Percentiles rank a stretch among this genome's conserved stretches.
phyloP scores from a whole-genome alignment of 2,329 filamentous ascomycete genomes.

The Coniochaeta hoffmannii region DNA sequence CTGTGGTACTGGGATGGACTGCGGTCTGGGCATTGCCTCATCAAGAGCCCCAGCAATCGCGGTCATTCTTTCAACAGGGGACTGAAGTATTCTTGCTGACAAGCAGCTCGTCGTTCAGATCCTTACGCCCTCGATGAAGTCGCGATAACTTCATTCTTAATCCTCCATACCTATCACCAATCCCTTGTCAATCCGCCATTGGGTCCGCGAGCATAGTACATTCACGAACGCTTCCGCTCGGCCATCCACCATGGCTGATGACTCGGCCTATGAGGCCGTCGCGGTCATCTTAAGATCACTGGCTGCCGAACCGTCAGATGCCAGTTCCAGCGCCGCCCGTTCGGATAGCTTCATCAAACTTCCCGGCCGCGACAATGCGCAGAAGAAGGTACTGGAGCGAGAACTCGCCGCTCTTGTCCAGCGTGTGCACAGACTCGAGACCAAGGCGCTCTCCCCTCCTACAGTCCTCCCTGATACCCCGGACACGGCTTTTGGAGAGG shows the following conservation, averaged over 20 bases:
- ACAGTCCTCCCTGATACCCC: conserved; percentile 70
- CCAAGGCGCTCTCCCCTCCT: conserved; percentile 55
- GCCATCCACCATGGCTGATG: conserved; percentile 18
- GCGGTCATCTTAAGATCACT: conserved; percentile 22
- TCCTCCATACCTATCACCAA: neutral
- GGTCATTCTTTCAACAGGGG: neutral
- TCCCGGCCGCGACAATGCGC: conserved; percentile 66
- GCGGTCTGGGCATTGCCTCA: neutral
- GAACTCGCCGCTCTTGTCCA: conserved; percentile 74
- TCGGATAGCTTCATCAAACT: conserved; percentile 52
- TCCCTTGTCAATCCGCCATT: neutral
- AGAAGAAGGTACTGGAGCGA: conserved; percentile 72
- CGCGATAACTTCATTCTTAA: neutral
- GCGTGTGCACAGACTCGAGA: conserved; percentile 77
- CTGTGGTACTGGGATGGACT: too few species aligned
- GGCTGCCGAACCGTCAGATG: conserved; percentile 18
- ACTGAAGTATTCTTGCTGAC: neutral
- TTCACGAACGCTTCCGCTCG: neutral
- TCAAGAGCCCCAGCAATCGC: neutral
- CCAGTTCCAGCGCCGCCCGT: conserved; percentile 16
- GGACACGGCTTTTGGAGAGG: conserved; percentile 43
- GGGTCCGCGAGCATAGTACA: neutral
- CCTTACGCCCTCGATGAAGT: neutral
- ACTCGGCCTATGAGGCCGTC: conserved; percentile 19
- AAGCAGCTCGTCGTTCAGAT: neutral